A percentile compares a stretch with the other conserved stretches of the same genome.
Conservation (phyloP, 345 rosid genomes). For the Syzygium aromaticum region DNA sequence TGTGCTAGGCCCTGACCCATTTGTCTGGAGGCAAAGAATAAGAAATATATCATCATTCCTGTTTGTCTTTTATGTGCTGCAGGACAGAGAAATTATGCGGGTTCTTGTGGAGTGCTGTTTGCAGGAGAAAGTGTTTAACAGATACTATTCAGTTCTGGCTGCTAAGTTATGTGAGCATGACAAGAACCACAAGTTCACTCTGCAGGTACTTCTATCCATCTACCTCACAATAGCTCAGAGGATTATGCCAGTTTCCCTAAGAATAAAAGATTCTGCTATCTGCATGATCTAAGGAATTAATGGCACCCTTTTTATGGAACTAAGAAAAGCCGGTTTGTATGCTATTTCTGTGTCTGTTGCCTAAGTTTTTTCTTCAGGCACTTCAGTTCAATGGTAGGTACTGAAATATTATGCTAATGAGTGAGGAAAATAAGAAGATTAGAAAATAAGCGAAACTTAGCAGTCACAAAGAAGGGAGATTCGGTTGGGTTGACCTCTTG, state of each 20-base stretch:
- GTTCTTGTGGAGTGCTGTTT: constrained; percentile 86
- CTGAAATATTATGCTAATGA: neutral
- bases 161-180: constrained; percentile 78
- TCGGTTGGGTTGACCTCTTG: neutral
- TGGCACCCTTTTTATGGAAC: neutral
- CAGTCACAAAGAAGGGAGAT: neutral
- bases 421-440: neutral
- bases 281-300: neutral
- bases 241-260: neutral
- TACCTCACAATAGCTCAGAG: neutral
- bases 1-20: neutral
- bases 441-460: neutral
- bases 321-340: neutral
- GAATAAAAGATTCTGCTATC: neutral
- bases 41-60: neutral
- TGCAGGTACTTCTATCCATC: constrained; percentile 46
- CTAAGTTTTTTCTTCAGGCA: neutral
- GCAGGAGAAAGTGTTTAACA: constrained; percentile 82
- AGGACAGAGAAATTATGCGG: constrained; percentile 91
- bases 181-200: constrained; percentile 79
- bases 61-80: constrained; percentile 5
- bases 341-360: neutral
- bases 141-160: constrained; percentile 70
- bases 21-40: neutral
- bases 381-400: neutral